phyloP scores from a whole-genome alignment of 176 grass and related monocot species.

The Avena atlantica region DNA sequence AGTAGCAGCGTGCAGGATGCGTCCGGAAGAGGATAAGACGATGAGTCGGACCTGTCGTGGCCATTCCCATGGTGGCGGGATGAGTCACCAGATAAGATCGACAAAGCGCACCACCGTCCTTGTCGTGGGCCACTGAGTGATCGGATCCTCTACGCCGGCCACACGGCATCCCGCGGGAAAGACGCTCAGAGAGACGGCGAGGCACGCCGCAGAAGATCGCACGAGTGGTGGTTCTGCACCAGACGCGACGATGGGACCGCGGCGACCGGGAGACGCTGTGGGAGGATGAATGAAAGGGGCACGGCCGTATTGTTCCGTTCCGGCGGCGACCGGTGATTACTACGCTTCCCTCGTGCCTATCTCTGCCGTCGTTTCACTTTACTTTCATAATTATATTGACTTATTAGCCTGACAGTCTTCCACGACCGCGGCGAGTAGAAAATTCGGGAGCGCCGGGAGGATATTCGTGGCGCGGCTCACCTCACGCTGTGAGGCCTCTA shows the following conservation, averaged over 20 bases:
- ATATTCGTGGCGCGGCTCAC: background rate
- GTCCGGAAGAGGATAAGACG: background rate
- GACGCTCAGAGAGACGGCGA: background rate
- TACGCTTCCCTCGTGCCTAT: background rate
- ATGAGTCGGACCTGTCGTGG: background rate
- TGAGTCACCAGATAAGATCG: background rate
- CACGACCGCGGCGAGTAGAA: background rate
- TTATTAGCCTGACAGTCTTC: too few relatives aligned
- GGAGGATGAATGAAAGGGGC: background rate
- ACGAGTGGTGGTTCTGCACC: background rate
- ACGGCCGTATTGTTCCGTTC: background rate
- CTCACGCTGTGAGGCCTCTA: too few relatives aligned
- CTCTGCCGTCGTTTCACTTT: too few relatives aligned
- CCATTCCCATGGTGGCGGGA: background rate
- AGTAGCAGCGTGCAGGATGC: background rate
- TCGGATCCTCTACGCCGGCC: background rate
- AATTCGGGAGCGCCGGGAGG: background rate
- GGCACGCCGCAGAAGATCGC: background rate
- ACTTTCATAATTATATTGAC: too few relatives aligned
- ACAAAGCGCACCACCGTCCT: background rate
- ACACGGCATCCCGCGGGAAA: accelerated
- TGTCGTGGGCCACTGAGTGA: background rate
- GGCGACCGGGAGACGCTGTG: background rate
- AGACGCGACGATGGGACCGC: background rate
- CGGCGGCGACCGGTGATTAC: background rate